Base-by-base conservation (phyloP, 768 basidiomycete species). In the Boletus vermiculosoides region DNA sequence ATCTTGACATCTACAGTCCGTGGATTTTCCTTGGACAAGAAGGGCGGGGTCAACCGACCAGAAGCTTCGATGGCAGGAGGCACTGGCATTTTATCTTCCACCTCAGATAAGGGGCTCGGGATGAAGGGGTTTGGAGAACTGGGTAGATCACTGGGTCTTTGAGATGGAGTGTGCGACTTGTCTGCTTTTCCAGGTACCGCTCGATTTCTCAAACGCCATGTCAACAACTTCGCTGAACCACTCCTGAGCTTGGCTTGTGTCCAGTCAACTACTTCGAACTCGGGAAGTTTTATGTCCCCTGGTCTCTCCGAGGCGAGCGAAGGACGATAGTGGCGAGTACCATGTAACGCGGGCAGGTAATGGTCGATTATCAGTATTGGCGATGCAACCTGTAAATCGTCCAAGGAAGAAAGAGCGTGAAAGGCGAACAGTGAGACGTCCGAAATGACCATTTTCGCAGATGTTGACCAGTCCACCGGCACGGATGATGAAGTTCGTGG, bases 351-450 rank as follows among this genome's bases (percentile, higher is more conserved):
- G 15, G 76, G 67, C 18, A 95, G 80, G 59, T 83, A 71, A n/a
- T 78, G 79, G 64, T 95, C 94, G 11, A 84, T 85, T 47, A 94
- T 80, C 18, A 96, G 65, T 44, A 96, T 72, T 13, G 93, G 93
- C 15, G 80, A 78, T 25, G 85, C 81, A 47, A 62, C 31, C 48
- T 66, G 71, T 28, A 44, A n/a, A 52, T 61, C 66, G 8, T 65
- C 60, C 31, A 23, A 28, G 18, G 64, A 58, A 16, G 63, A 59
- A 33, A 61, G 48, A 9, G 65, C 48, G 33, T 72, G 72, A 63
- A 87, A 81, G 12, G 77, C 75, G 60, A 89, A 86, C 11, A 82
- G 63, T 16, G 87, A 86, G 1, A 88, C 12, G 45, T 90, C 88
- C 11, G 70, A 64, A 44, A 74, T 41, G 5, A 64, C 50, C 23